Base-by-base conservation (phyloP, 163 green algal genomes). In the Coccomyxa subellipsoidea region DNA sequence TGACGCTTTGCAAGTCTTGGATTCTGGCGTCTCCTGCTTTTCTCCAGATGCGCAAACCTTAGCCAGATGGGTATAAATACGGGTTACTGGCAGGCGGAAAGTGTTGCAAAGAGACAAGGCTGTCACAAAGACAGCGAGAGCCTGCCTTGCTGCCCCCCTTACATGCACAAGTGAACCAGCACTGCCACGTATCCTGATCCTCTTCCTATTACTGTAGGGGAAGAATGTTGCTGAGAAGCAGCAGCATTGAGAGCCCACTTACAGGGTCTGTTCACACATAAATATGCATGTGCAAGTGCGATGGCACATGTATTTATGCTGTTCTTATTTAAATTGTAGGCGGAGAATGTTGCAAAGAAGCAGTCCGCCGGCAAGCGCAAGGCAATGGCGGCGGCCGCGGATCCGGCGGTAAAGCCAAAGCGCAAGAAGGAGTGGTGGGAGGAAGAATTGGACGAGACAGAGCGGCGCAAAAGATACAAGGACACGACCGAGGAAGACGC, bases 291-390 rank as follows among this genome's bases (percentile, higher is more conserved):
- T 69, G 75, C 23, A 36, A 8, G 78, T 71, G 18, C 76, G 59
- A 10, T 47, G 32, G 15, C 10, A 47, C 31, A 40, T 23, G 38
- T 12, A 36, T 38, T 38, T 9, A 38, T 69, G 38, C 69, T 37
- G 15, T 38, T 35, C 27, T 18, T 38, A 7, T 54, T 12, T n/a
- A 23, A 36, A 4, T 54, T 73, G 69, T 84, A 90, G 88, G 94
- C 94, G 72, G 91, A 86, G 32, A 97, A 97, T 81, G 93, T 97
- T 38, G 71, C 77, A 39, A 80, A 85, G 32, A 97, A 97, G 84
- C 83, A 92, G 54, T 79, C 76, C 9, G 77, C 81, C 69, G 36
- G 31, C 21, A 82, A 81, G 29, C 81, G 89, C 35, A 87, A 89
- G 80, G 88, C 84, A 27, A 69, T 79, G 2, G 85, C 72, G 10